A percentile compares a stretch with the other conserved stretches of the same genome.
Evolutionary conservation across 2,329 filamentous ascomycete genomes (phyloP).

Genomic region (Ceratocystis cubensis): DNA sequence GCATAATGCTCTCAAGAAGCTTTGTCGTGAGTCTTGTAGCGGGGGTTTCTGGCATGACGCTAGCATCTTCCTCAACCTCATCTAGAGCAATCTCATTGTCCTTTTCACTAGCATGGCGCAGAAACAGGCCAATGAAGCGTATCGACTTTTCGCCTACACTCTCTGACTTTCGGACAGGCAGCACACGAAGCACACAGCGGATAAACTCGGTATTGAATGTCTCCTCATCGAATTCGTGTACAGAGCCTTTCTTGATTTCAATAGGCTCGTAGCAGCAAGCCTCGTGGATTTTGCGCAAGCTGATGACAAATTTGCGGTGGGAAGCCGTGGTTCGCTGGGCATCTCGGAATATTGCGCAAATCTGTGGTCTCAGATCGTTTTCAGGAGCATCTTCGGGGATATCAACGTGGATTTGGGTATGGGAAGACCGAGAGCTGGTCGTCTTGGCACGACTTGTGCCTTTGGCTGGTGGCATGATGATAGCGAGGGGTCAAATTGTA

Average conservation of each 20-base stretch:
- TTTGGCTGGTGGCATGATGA: slow-evolving; percentile 33
- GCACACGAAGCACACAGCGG: slow-evolving; percentile 66
- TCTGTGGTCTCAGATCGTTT: slow-evolving; percentile 58
- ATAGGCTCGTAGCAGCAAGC: slow-evolving; percentile 57
- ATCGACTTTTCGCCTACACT: slow-evolving; percentile 73
- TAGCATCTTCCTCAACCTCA: slow-evolving; percentile 53
- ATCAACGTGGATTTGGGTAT: slow-evolving; percentile 29
- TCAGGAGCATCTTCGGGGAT: slow-evolving; percentile 61
- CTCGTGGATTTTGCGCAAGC: slow-evolving; percentile 81
- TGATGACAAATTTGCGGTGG: slow-evolving; percentile 80
- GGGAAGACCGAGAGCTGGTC: slow-evolving; percentile 34
- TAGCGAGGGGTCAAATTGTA: neutral
- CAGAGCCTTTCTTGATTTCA: slow-evolving; percentile 37
- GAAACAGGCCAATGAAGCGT: slow-evolving; percentile 75
- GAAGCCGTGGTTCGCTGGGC: slow-evolving; percentile 82
- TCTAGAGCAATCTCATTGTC: slow-evolving; percentile 56
- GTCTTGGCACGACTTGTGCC: slow-evolving; percentile 36
- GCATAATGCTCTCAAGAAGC: slow-evolving; percentile 60
- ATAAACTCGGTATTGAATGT: slow-evolving; percentile 81
- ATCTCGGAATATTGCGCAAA: slow-evolving; percentile 62
- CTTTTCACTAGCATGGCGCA: slow-evolving; percentile 58
- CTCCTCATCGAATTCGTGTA: slow-evolving; percentile 63
- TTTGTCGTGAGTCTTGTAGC: slow-evolving; percentile 64
- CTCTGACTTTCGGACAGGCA: slow-evolving; percentile 87
- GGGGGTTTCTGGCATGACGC: slow-evolving; percentile 67